Percentiles rank a stretch among this genome's conserved stretches.
phyloP scores from a whole-genome alignment of 345 rosid genomes.

The Streptanthus diversifolius region DNA sequence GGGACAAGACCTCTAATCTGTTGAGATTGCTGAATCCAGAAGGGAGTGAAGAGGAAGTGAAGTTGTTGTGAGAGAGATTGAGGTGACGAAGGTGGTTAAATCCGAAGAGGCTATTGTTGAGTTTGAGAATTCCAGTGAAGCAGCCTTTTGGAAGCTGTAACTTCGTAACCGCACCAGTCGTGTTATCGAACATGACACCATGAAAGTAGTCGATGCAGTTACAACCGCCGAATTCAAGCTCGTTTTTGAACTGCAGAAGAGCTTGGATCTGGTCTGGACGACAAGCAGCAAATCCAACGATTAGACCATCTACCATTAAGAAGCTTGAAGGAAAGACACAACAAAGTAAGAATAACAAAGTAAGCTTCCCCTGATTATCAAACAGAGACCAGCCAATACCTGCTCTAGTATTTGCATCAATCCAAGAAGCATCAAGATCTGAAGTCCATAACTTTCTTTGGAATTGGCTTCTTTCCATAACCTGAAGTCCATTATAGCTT shows the following conservation, averaged over 20 bases:
- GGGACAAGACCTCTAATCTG: background rate
- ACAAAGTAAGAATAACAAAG: too few species aligned
- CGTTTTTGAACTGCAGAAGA: background rate
- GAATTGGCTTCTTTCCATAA: too few species aligned
- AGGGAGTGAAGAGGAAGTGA: slow-evolving; percentile 2
- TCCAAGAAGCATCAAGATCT: too few species aligned
- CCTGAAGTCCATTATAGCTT: too few species aligned
- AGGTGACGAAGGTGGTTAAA: background rate
- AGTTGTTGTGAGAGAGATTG: slow-evolving; percentile 2
- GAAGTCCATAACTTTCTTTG: too few species aligned
- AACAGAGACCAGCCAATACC: too few species aligned
- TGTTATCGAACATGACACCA: background rate
- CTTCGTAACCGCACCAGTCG: background rate
- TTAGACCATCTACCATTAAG: too few species aligned
- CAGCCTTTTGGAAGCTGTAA: background rate
- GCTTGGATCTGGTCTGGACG: background rate
- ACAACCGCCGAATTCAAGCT: background rate
- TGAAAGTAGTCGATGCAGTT: background rate
- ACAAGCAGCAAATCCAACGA: too few species aligned
- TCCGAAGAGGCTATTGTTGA: slow-evolving; percentile 16
- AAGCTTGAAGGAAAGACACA: too few species aligned
- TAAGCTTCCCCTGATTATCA: too few species aligned
- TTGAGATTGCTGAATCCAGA: background rate
- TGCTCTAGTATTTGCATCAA: too few species aligned
- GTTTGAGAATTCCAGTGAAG: background rate